Base-by-base conservation (phyloP, 305 asterid genomes). In the Salvia sclarea region DNA sequence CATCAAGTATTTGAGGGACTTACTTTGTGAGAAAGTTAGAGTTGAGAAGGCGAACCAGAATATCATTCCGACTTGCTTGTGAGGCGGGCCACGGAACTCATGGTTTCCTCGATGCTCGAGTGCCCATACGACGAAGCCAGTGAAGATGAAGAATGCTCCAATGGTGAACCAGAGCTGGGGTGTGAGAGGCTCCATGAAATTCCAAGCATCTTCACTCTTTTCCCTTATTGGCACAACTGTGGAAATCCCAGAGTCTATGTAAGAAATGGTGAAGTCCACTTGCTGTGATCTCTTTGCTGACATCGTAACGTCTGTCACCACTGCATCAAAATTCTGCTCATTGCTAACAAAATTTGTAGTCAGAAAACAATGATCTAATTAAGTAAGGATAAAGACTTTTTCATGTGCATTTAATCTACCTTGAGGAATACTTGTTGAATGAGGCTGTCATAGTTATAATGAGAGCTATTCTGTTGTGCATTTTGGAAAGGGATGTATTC, bases 21-120 rank as follows among this genome's bases (percentile, higher is more conserved):
- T 79, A 81, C 86, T 81, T 0, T 83, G 84, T 4, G 86, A 82
- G 50, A 81, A 81, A 58, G 78, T 83, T 5, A 86, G 81, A 7
- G 89, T 86, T 20, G 89, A 83, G 83, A 86, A 86, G 45, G 92
- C 70, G 78, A 79, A 83, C 87, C 87, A 86, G 66, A 86, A 80
- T 6, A 80, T 71, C 74, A 72, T 78, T 44, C 92, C 92, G 12
- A 80, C 77, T 78, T 83, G 92, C 64, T 80, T 66, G 73, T 8
- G 40, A 9, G 70, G 82, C 11, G 83, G 77, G 16, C 92, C 92
- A 56, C 75, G 65, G 71, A 86, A 86, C 44, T 82, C 86, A 56
- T 74, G 60, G 28, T 86, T 86, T 6, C 65, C 61, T 1, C 84
- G 78, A 77, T 86, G 92, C 68, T 86, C 92, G 17, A 86, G 84